A percentile compares a stretch with the other conserved stretches of the same genome.
phyloP scores from a whole-genome alignment of 805 yeast genomes.

The Jamesozyma lodderae region DNA sequence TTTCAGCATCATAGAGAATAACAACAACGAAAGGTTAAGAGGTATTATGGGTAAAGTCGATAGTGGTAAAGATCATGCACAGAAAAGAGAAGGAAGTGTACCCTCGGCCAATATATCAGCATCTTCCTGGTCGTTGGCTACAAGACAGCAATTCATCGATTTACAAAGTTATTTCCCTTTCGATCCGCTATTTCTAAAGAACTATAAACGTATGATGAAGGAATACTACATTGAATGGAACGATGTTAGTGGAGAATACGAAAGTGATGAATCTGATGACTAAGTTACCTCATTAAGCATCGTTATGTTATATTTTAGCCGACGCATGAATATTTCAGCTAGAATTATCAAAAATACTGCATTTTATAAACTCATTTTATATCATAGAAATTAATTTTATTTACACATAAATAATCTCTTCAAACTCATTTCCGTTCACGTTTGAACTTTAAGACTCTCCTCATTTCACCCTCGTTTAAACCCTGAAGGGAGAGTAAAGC shows the following conservation, averaged over 20 bases:
- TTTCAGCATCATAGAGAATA: conserved; percentile 84
- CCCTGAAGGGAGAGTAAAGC: too few relatives aligned
- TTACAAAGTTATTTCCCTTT: conserved; percentile 94
- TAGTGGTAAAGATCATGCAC: too few relatives aligned
- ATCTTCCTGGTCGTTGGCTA: conserved; percentile 36
- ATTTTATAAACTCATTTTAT: too few relatives aligned
- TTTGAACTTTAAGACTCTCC: too few relatives aligned
- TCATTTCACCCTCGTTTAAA: too few relatives aligned
- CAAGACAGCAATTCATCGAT: conserved; percentile 76
- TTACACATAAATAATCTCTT: too few relatives aligned
- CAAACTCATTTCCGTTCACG: too few relatives aligned
- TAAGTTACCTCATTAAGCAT: conserved; percentile 1
- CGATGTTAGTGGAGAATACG: conserved; percentile 56
- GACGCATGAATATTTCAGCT: neutral
- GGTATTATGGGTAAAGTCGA: conserved; percentile 34
- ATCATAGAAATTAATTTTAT: too few relatives aligned
- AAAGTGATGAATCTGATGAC: conserved; percentile 40
- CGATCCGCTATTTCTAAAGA: conserved; percentile 76
- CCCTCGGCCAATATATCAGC: conserved; percentile 18
- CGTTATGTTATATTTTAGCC: neutral
- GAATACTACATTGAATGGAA: conserved; percentile 74
- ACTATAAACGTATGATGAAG: conserved; percentile 45
- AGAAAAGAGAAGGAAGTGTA: conserved; percentile 15
- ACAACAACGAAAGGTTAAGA: conserved; percentile 45
- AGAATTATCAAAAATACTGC: neutral